phyloP scores from a whole-genome alignment of 2,329 filamentous ascomycete genomes.

The Geosmithia flava region DNA sequence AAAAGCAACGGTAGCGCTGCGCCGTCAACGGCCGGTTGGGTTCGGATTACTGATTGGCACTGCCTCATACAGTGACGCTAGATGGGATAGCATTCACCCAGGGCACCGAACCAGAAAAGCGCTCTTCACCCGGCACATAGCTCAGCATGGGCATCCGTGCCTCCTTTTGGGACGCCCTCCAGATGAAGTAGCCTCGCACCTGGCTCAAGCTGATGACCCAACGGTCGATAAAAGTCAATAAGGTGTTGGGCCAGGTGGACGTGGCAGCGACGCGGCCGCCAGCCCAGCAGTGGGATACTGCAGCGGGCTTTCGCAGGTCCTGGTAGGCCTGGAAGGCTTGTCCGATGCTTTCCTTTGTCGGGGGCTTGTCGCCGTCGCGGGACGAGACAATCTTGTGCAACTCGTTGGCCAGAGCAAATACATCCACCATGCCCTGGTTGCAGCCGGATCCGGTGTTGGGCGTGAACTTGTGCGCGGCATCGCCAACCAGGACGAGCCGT shows the following conservation, averaged over 20 bases:
- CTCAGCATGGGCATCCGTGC: conserved; percentile 9
- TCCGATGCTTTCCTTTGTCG: conserved; percentile 3
- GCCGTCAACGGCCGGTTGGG: too few relatives aligned
- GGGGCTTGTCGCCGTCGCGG: conserved; percentile 3
- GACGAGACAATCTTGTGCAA: conserved; percentile 5
- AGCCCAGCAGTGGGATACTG: conserved; percentile 1
- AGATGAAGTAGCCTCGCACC: conserved; percentile 6
- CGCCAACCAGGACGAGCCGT: conserved; percentile 16
- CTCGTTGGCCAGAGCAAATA: conserved; percentile 10
- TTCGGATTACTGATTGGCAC: too few relatives aligned
- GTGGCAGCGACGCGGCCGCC: conserved; percentile 1
- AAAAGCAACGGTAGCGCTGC: too few relatives aligned
- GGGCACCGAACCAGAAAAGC: conserved; percentile 6
- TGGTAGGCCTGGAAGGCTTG: conserved; percentile 4
- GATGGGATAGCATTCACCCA: conserved; percentile 7
- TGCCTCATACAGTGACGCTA: too few relatives aligned
- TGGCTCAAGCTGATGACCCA: conserved; percentile 7
- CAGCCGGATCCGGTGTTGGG: conserved; percentile 15
- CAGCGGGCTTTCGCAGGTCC: background rate
- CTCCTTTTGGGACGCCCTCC: background rate
- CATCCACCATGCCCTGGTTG: conserved; percentile 17
- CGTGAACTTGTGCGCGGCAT: conserved; percentile 19
- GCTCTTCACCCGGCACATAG: conserved; percentile 10
- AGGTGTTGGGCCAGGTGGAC: conserved; percentile 1
- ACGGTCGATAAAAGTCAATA: conserved; percentile 5